These are phyloP conservation scores for Panaeolus papilionaceus DNA, from an alignment of 768 basidiomycete species.

Conservation along the genomic window DNA sequence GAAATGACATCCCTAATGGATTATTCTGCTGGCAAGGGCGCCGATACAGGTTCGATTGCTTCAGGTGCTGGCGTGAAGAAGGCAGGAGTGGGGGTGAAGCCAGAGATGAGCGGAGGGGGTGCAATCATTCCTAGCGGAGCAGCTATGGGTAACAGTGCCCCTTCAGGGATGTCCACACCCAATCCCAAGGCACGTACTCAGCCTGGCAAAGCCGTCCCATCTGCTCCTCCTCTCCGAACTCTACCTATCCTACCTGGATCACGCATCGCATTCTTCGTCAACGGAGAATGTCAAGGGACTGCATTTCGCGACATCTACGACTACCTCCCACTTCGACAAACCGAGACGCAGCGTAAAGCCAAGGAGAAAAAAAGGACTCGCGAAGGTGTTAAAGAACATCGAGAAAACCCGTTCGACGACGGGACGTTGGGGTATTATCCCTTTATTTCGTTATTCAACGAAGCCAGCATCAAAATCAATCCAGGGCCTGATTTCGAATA, in stretches of 20 bases:
- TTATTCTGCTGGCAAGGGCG: constrained; percentile 60
- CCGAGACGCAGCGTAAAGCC: constrained; percentile 64
- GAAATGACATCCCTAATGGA: constrained; percentile 94
- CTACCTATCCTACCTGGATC: constrained; percentile 77
- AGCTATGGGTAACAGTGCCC: constrained; percentile 32
- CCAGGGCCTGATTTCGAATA: constrained; percentile 88
- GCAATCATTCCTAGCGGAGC: constrained; percentile 12
- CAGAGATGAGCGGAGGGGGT: constrained; percentile 53
- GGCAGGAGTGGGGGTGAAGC: constrained; percentile 70
- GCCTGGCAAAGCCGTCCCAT: constrained; percentile 33
- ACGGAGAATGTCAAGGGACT: constrained; percentile 82
- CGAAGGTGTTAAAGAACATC: constrained; percentile 74
- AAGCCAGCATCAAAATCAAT: constrained; percentile 84
- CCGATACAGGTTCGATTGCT: constrained; percentile 59
- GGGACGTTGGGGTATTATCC: constrained; percentile 96
- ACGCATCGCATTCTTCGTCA: constrained; percentile 88
- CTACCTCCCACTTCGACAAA: constrained; percentile 80
- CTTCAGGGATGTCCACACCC: constrained; percentile 23
- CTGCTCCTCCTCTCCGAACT: constrained; percentile 57
- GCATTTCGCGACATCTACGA: constrained; percentile 92
- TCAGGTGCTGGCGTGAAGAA: constrained; percentile 64
- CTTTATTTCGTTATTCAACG: constrained; percentile 92
- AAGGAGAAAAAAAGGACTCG: constrained; percentile 69
- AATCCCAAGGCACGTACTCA: neutral
- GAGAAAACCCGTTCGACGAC: constrained; percentile 90